Conservation (phyloP, 257 asterid species). For the Solanum chmielewskii region DNA sequence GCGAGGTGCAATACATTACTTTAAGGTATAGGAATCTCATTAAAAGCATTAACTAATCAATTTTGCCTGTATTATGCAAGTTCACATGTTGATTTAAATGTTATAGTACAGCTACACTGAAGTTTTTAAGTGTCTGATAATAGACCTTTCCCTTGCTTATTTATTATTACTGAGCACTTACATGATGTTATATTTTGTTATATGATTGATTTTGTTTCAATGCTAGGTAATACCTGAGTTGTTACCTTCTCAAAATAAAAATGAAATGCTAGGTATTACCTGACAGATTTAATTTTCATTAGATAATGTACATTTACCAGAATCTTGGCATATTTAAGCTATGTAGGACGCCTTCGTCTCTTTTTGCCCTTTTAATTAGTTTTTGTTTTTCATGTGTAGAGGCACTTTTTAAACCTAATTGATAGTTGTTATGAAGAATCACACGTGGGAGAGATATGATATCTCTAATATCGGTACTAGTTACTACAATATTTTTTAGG, state of each 20-base stretch:
- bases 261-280: not conserved
- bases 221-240: not conserved
- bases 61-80: not conserved
- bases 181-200: not conserved
- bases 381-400: not conserved
- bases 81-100: not conserved
- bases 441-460: not conserved
- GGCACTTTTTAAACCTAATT: not conserved
- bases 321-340: not conserved
- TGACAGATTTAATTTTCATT: not conserved
- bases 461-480: not conserved
- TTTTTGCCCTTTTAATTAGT: not conserved
- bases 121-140: not conserved
- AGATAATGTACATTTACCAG: not conserved
- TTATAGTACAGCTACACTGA: not conserved
- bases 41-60: not conserved
- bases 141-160: not conserved
- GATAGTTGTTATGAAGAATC: not conserved
- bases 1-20: conserved; percentile 93
- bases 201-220: not conserved
- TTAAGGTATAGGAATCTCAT: conserved; percentile 48
- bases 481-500: not conserved
- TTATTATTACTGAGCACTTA: not conserved
- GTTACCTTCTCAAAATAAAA: not conserved
- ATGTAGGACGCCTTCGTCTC: not conserved